These are phyloP conservation scores for Ophiostoma ulmi DNA, from an alignment of 2,329 filamentous ascomycete species.

Conservation along the genomic window DNA sequence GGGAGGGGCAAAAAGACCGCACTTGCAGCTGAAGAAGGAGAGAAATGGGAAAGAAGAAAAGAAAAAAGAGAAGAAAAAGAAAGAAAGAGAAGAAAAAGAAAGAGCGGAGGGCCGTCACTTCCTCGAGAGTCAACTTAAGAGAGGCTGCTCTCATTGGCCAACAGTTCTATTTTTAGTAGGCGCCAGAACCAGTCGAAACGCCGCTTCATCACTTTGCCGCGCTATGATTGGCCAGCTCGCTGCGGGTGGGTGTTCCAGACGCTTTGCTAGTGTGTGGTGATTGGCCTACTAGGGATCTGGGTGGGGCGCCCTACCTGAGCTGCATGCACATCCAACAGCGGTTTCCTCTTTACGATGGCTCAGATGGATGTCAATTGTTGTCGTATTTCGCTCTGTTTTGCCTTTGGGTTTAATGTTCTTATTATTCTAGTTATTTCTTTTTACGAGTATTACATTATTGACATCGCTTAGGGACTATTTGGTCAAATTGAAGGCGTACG, in stretches of 20 bases:
- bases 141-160: constrained; percentile 23
- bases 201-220: constrained; percentile 20
- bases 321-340: constrained; percentile 2
- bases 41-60: background rate
- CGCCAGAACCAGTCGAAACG: constrained; percentile 28
- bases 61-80: background rate
- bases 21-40: background rate
- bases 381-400: background rate
- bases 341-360: background rate
- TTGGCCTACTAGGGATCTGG: constrained; percentile 5
- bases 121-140: constrained; percentile 18
- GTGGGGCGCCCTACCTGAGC: constrained; percentile 16
- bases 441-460: background rate
- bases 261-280: constrained; percentile 14
- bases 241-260: constrained; percentile 18
- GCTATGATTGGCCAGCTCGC: constrained; percentile 23
- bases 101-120: background rate
- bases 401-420: background rate
- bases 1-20: constrained; percentile 8
- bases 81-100: background rate
- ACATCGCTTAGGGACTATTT: background rate
- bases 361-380: background rate
- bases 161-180: constrained; percentile 29
- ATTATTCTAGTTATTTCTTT: background rate
- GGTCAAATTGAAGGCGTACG: too few species aligned